Evolutionary conservation across 2,329 filamentous ascomycete species (phyloP), one percentile per base, ranked within the genome.

Genomic region (Pleoardoris graminearum): DNA sequence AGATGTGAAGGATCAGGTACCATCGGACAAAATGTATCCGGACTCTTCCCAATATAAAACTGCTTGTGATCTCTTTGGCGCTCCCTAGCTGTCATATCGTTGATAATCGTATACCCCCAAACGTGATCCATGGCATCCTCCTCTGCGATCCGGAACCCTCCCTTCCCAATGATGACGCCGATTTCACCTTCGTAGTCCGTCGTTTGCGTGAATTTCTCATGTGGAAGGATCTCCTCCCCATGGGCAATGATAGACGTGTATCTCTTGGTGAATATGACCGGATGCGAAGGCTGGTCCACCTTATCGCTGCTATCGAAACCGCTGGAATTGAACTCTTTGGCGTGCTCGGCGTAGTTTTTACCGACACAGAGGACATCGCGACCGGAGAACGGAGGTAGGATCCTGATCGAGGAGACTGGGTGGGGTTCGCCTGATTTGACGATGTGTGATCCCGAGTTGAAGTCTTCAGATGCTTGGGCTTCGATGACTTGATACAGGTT

Each of bases 261-360:
- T 1, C 81, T 73, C 58, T 83, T 83, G 3, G 80, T 82, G 65
- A 83, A 82, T 49, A 82, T 82, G 7, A 84, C 81, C 0, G 81
- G 81, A 54, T 82, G 77, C 0, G 77, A 79, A 0, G 80, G 80
- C 36, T 73, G 69, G 49, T 81, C 80, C 0, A 74, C 69, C 57
- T 83, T 84, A 58, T 85, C 82, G 4, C 76, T 80, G 50, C 75
- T 76, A 62, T 84, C 82, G 58, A 77, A 84, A 0, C 82, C 81
- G 1, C 77, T 80, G 10, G 67, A 73, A 59, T 84, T 82, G 69
- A 85, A 84, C 54, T 84, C 81, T 48, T 77, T 79, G 1, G 82
- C 82, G 60, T 85, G 82, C 35, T 82, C 81, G 27, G 72, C 69
- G 58, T 84, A 85, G 58, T 84, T 84, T 62, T 84, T 83, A 23